These are phyloP conservation scores for Lichina pygmaea DNA, from an alignment of 495 filamentous ascomycete genomes.

Conservation along the genomic window DNA sequence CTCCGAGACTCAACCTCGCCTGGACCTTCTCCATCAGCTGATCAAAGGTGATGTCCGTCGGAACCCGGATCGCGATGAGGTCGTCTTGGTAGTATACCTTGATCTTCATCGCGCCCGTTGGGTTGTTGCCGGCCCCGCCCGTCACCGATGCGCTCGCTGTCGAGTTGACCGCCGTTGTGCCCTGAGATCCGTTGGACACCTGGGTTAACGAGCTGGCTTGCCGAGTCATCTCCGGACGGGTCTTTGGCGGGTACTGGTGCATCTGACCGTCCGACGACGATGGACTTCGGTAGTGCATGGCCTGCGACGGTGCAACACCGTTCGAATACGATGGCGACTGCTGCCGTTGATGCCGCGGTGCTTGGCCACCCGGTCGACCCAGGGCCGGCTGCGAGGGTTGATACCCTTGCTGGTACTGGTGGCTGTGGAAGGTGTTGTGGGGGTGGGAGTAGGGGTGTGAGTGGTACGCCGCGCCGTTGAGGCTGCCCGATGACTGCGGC, in stretches of 20 bases:
- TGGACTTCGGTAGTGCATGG: conserved; percentile 15
- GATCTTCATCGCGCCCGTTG: conserved; percentile 42
- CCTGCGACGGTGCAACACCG: conserved; percentile 12
- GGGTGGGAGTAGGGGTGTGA: conserved; percentile 25
- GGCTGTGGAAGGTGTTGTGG: conserved; percentile 17
- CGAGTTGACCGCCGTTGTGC: conserved; percentile 16
- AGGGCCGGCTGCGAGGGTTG: conserved; percentile 22
- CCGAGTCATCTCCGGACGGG: conserved; percentile 25
- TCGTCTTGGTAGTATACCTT: conserved; percentile 86
- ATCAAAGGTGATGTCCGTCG: conserved; percentile 46
- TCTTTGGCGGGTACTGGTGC: not conserved
- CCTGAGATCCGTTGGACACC: conserved; percentile 22
- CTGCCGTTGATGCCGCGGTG: not conserved
- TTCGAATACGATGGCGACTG: conserved; percentile 12
- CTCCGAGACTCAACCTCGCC: conserved; percentile 41
- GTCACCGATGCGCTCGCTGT: conserved; percentile 1
- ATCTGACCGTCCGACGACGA: conserved; percentile 10
- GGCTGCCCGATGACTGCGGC: conserved; percentile 47
- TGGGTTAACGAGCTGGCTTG: conserved; percentile 52
- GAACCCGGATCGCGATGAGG: conserved; percentile 70
- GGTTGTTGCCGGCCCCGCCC: conserved; percentile 7
- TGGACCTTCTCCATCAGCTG: conserved; percentile 58
- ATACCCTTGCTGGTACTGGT: too few relatives aligned
- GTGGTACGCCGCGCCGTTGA: conserved; percentile 28
- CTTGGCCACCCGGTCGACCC: not conserved